A percentile compares a stretch with the other conserved stretches of the same genome.
Evolutionary conservation across 2,329 filamentous ascomycete species (phyloP).

Genomic region (Eutypa lata): DNA sequence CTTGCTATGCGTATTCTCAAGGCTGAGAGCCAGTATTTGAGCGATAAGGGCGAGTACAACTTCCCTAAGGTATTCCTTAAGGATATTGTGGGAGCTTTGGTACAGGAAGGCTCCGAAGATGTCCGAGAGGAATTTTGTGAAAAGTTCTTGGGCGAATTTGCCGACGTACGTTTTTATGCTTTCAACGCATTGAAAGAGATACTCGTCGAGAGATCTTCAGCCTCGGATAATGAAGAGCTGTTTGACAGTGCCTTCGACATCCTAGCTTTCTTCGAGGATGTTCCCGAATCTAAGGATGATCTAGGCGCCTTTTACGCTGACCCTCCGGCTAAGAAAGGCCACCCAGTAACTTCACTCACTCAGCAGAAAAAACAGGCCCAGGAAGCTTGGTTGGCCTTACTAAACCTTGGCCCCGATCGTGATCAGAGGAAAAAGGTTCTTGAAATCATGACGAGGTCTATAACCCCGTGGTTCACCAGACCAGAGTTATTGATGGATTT

Average conservation of each 20-base stretch:
- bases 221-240: constrained; percentile 28
- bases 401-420: constrained; percentile 64
- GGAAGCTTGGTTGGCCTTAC: constrained; percentile 79
- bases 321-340: constrained; percentile 64
- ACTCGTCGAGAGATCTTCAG: constrained; percentile 25
- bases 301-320: constrained; percentile 67
- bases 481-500: constrained; percentile 94
- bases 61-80: constrained; percentile 69
- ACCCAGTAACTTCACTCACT: constrained; percentile 60
- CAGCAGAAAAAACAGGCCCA: constrained; percentile 79
- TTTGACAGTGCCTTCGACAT: constrained; percentile 60
- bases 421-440: constrained; percentile 79
- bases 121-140: constrained; percentile 71
- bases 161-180: constrained; percentile 82
- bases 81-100: constrained; percentile 59
- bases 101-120: constrained; percentile 56
- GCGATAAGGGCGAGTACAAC: constrained; percentile 59
- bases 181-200: constrained; percentile 62
- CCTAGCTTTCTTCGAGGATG: constrained; percentile 64
- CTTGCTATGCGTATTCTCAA: constrained; percentile 82
- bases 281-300: constrained; percentile 65
- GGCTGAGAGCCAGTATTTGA: constrained; percentile 65
- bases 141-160: constrained; percentile 74
- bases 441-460: constrained; percentile 68
- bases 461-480: constrained; percentile 85